Base-by-base conservation (phyloP, 139 green algal genomes). In the Chlorella sp. region DNA sequence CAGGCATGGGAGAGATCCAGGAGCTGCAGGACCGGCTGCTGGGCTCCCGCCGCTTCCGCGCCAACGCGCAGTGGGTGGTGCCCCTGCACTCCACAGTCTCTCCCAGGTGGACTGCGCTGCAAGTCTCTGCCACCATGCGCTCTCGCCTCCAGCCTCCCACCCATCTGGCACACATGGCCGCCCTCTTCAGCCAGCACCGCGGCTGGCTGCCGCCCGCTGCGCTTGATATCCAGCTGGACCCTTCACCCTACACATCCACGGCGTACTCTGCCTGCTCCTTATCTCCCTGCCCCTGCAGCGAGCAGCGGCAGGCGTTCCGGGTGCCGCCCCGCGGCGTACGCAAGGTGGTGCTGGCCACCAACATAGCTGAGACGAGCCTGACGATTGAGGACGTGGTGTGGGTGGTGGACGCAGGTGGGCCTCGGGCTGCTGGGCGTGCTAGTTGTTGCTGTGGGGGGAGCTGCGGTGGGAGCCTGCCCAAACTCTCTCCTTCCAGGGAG, bases 281-380 rank as follows among this genome's bases (percentile, higher is more conserved):
- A 28, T 68, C 62, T 28, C 1, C n/a, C n/a, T 32, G n/a, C 7
- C 32, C 23, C 36, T 9, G 76, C 76, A 82, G 76, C 60, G 76
- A 82, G 34, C 76, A 82, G 76, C 76, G 60, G 25, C 76, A 90
- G 63, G 87, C 82, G 2, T 91, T 91, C 71, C 47, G 72, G 51
- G 26, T 62, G n/a, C 91, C 91, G 21, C 91, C 91, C 0, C 4
- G 51, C 4, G 87, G 88, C n/a, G 82, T 90, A 34, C 91, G 94
- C 74, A 98, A 98, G 85, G 90, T 99, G 23, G 94, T 99, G 57
- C 85, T 99, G 76, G 90, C 96, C 30, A 99, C 97, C 76, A 99
- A 99, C 91, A 99, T 99, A 69, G 97, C 97, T 0, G 97, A 99
- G 91, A 99, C 97, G 26, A 95, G 87, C 47, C 88, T 99, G 38